phyloP scores from a whole-genome alignment of 352 stramenopile species.

The Globisporangium cystogenes region DNA sequence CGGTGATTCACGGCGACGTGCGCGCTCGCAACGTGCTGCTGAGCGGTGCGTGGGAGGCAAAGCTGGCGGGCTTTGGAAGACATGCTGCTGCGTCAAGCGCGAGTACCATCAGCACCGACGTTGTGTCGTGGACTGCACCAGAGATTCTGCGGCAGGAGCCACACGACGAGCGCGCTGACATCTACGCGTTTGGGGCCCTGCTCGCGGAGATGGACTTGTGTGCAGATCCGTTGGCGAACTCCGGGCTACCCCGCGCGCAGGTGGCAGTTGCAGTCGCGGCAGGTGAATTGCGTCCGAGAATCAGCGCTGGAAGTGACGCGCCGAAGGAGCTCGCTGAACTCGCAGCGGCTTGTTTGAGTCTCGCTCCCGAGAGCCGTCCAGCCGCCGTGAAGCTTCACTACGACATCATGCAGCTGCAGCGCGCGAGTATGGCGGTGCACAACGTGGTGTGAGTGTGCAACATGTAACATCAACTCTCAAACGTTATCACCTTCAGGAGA shows the following conservation, averaged over 20 bases:
- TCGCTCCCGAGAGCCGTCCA: neutral
- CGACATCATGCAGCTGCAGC: slow-evolving; percentile 2
- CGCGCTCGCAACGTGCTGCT: slow-evolving; percentile 14
- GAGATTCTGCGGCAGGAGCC: slow-evolving; percentile 59
- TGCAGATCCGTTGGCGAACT: neutral
- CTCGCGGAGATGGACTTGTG: neutral
- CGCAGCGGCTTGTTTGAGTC: neutral
- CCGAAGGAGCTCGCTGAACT: neutral
- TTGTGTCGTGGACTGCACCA: slow-evolving; percentile 61
- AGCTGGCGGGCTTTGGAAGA: slow-evolving; percentile 12
- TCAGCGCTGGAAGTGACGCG: neutral
- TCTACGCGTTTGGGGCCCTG: slow-evolving; percentile 60
- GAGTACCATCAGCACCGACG: slow-evolving; percentile 16
- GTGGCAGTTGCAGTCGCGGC: neutral
- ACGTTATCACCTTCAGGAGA: too few relatives aligned
- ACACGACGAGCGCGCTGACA: slow-evolving; percentile 68
- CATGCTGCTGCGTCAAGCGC: neutral
- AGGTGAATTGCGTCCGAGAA: neutral
- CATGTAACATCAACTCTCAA: too few relatives aligned
- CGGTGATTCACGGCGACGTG: slow-evolving; percentile 12
- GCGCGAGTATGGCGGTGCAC: neutral
- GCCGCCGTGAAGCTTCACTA: neutral
- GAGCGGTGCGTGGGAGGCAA: slow-evolving; percentile 12
- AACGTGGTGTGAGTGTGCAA: too few relatives aligned
- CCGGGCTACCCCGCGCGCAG: neutral